Evolutionary conservation across 2,329 filamentous ascomycete genomes (phyloP).

Genomic region (Xylaria sp.): DNA sequence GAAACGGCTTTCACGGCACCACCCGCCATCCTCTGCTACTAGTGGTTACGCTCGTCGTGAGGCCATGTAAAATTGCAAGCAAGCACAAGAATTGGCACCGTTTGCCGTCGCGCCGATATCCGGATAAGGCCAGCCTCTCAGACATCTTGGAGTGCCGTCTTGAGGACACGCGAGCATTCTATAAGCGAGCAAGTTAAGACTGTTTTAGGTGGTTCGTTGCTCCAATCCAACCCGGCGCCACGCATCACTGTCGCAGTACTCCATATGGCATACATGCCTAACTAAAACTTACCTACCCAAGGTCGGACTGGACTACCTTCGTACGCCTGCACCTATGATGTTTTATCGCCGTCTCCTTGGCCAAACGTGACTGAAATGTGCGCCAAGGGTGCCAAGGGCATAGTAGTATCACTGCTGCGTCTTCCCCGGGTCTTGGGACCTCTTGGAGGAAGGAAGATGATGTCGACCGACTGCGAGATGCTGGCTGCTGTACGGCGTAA

Average conservation of each 20-base stretch:
- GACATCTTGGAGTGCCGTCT: conserved; percentile 8
- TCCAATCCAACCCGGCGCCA: conserved; percentile 18
- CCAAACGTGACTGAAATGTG: conserved; percentile 39
- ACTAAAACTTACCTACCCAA: conserved; percentile 13
- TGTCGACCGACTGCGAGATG: conserved; percentile 27
- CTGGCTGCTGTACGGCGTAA: conserved; percentile 34
- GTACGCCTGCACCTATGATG: not conserved
- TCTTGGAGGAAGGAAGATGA: conserved; percentile 14
- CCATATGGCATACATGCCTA: conserved; percentile 14
- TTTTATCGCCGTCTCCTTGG: conserved; percentile 38
- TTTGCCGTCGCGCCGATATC: conserved; percentile 28
- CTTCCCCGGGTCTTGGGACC: conserved; percentile 38
- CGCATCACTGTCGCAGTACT: conserved; percentile 9
- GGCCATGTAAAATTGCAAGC: conserved; percentile 11
- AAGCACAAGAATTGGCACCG: conserved; percentile 10
- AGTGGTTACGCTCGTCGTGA: not conserved
- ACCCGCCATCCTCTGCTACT: conserved; percentile 18
- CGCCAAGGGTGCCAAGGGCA: conserved; percentile 47
- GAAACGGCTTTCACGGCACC: conserved; percentile 34
- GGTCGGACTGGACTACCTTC: conserved; percentile 14
- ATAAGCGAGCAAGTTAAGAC: conserved; percentile 21
- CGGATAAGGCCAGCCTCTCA: conserved; percentile 21
- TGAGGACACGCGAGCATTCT: conserved; percentile 27
- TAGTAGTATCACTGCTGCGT: conserved; percentile 41
- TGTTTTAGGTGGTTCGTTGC: not conserved